A percentile compares a stretch with the other conserved stretches of the same genome.
Conservation (phyloP, 192 early-diverging fungal genomes). For the Dimargaris cristalligena region DNA sequence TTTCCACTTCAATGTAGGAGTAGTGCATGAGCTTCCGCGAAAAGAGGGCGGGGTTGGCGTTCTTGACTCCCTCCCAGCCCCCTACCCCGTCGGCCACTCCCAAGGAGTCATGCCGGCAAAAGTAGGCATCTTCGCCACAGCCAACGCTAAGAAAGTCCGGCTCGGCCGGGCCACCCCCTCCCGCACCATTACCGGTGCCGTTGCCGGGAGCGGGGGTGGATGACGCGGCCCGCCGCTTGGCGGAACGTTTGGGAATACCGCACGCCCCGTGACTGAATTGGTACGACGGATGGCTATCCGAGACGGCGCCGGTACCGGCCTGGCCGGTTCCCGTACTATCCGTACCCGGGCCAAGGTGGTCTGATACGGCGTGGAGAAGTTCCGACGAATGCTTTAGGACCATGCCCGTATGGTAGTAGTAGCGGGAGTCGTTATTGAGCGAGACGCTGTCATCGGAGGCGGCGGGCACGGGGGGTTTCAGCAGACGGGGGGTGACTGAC, state of each 20-base stretch:
- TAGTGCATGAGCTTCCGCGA: conserved; percentile 92
- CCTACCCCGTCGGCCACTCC: conserved; percentile 95
- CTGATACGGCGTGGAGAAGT: not conserved
- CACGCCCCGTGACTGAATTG: conserved; percentile 42
- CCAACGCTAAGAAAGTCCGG: conserved; percentile 42
- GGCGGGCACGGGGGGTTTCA: not conserved
- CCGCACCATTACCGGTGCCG: not conserved
- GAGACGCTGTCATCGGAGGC: not conserved
- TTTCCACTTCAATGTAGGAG: conserved; percentile 60
- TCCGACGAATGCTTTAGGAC: not conserved
- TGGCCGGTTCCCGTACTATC: not conserved
- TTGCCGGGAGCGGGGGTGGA: conserved; percentile 11
- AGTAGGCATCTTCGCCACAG: conserved; percentile 92
- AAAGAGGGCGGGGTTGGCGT: conserved; percentile 82
- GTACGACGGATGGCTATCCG: conserved; percentile 24
- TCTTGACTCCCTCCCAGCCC: conserved; percentile 66
- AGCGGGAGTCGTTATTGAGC: not conserved
- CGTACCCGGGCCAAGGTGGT: too few species aligned
- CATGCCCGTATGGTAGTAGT: conserved; percentile 3
- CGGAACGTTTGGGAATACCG: conserved; percentile 39
- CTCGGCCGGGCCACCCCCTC: conserved; percentile 12
- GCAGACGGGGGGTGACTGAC: not conserved
- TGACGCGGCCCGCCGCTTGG: conserved; percentile 19
- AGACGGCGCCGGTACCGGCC: too few species aligned
- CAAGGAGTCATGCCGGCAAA: conserved; percentile 64